These are phyloP conservation scores for Hymenoscyphus repandus DNA, from an alignment of 2,329 filamentous ascomycete genomes.

Conservation along the genomic window DNA sequence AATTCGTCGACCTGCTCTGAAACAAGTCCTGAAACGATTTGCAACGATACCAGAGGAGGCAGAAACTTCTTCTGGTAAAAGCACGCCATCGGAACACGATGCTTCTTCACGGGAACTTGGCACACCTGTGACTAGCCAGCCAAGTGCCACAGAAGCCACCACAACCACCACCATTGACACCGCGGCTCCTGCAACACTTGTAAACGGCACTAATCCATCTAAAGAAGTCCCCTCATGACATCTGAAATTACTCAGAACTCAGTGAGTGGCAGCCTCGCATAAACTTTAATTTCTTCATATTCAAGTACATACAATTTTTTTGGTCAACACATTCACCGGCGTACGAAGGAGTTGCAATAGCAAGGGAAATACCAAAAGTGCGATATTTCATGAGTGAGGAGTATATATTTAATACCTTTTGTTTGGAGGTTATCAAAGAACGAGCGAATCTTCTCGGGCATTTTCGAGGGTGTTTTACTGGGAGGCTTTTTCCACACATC, in stretches of 20 bases:
- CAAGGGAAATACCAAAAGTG: constrained; percentile 6
- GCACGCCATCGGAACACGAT: constrained; percentile 14
- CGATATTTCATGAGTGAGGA: background rate
- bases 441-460: background rate
- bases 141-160: background rate
- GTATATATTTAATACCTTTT: background rate
- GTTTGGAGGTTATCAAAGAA: background rate
- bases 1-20: constrained; percentile 77
- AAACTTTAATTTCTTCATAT: background rate
- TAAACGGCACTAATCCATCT: constrained; percentile 1
- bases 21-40: constrained; percentile 80
- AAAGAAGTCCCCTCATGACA: background rate
- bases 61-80: constrained; percentile 23
- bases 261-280: background rate
- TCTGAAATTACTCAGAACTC: background rate
- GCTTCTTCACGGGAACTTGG: background rate
- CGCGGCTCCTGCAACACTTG: background rate
- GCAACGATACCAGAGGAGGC: constrained; percentile 71
- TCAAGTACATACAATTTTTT: constrained; percentile 7
- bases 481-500: background rate
- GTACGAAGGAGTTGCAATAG: background rate
- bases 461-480: background rate
- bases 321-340: constrained; percentile 1
- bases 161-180: background rate
- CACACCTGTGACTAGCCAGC: background rate